Conservation (phyloP, 2,329 filamentous ascomycete species). For the Clonostachys chloroleuca region DNA sequence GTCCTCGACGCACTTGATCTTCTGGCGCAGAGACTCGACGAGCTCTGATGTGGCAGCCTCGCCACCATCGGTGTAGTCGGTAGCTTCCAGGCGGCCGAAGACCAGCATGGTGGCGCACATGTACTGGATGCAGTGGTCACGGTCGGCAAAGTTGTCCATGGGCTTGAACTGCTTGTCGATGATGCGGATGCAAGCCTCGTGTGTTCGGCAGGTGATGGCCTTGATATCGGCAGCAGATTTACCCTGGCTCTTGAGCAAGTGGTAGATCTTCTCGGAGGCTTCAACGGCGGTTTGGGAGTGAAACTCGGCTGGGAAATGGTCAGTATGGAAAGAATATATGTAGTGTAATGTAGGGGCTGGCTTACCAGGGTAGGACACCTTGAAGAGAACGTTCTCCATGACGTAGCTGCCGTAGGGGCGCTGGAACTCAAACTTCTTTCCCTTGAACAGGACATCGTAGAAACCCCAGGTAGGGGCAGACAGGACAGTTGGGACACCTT, state of each 20-base stretch:
- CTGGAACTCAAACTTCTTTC: conserved; percentile 95
- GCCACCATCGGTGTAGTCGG: conserved; percentile 87
- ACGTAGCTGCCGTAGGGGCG: conserved; percentile 96
- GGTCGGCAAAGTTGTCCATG: conserved; percentile 99
- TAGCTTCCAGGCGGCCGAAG: conserved; percentile 89
- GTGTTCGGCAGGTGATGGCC: conserved; percentile 87
- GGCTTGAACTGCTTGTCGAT: conserved; percentile 99
- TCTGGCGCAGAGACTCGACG: conserved; percentile 86
- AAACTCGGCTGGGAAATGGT: conserved; percentile 65
- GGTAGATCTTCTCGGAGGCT: conserved; percentile 83
- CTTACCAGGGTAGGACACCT: conserved; percentile 94
- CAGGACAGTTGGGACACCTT: conserved; percentile 86
- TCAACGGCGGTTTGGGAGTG: conserved; percentile 98
- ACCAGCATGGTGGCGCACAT: conserved; percentile 97
- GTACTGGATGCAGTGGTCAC: conserved; percentile 99
- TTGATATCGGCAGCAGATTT: conserved; percentile 95
- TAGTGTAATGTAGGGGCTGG: conserved; percentile 3
- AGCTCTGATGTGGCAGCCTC: conserved; percentile 88
- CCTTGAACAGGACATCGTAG: conserved; percentile 97
- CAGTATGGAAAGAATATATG: neutral
- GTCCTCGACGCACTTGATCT: conserved; percentile 96
- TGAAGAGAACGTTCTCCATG: conserved; percentile 99
- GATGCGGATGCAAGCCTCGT: conserved; percentile 97
- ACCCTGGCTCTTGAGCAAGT: conserved; percentile 75
- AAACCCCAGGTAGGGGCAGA: conserved; percentile 95